Conservation (phyloP, 306 rosid species). For the Acacia acuminata region DNA sequence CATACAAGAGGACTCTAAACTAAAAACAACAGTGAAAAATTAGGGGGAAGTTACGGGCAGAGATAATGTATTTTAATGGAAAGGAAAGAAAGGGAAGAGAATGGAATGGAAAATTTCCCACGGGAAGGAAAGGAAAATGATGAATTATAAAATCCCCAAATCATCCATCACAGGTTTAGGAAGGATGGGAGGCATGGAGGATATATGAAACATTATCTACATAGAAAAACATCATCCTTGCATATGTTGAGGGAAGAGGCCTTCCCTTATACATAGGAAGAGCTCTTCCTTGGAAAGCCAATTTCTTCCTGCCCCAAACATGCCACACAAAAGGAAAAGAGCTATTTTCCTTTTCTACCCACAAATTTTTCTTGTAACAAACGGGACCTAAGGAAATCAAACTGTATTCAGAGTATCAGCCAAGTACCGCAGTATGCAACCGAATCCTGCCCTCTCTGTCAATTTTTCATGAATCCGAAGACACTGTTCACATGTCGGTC, state of each 20-base stretch:
- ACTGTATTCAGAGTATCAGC: slow-evolving; percentile 87
- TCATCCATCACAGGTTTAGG: no score
- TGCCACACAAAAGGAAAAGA: not conserved
- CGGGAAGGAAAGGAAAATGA: not conserved
- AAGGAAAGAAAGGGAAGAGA: not conserved
- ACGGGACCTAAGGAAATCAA: not conserved
- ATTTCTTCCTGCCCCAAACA: not conserved
- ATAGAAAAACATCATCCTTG: no score
- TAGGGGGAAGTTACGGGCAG: not conserved
- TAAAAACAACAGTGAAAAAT: no score
- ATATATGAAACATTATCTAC: no score
- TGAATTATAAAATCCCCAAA: no score
- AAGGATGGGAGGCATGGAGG: not conserved
- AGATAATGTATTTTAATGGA: not conserved
- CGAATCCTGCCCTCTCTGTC: slow-evolving; percentile 90
- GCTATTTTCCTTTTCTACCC: not conserved
- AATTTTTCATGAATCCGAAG: slow-evolving; percentile 89
- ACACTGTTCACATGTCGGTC: slow-evolving; percentile 94
- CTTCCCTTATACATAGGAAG: not conserved
- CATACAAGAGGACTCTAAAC: not conserved
- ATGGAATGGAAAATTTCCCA: not conserved
- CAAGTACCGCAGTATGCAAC: slow-evolving; percentile 88
- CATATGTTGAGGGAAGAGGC: not conserved
- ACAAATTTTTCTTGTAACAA: not conserved
- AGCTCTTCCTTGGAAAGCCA: not conserved